A percentile compares a stretch with the other conserved stretches of the same genome.
Evolutionary conservation across 768 basidiomycete species (phyloP).

Genomic region (Russula abietina): DNA sequence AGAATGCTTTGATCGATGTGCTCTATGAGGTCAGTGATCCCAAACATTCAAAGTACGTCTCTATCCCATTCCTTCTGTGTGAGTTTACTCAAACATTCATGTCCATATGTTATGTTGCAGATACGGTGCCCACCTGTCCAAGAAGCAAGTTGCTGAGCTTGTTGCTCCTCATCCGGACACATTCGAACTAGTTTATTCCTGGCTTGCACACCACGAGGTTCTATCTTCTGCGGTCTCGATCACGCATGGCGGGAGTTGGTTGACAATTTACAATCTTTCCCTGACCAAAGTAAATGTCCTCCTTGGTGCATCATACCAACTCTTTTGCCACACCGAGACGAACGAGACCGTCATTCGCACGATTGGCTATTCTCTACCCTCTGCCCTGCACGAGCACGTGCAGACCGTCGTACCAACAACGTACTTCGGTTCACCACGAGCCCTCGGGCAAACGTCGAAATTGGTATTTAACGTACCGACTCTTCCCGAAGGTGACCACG

Average conservation of each 20-base stretch:
- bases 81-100: not conserved
- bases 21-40: too few relatives aligned
- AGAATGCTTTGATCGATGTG: too few relatives aligned
- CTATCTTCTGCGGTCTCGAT: conserved; percentile 34
- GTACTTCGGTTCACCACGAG: too few relatives aligned
- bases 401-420: too few relatives aligned
- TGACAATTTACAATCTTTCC: conserved; percentile 43
- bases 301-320: too few relatives aligned
- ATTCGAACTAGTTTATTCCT: conserved; percentile 44
- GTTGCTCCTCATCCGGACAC: conserved; percentile 50
- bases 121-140: conserved; percentile 55
- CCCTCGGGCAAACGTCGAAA: too few relatives aligned
- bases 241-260: conserved; percentile 49
- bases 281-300: conserved; percentile 55
- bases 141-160: conserved; percentile 51
- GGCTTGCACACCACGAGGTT: conserved; percentile 50
- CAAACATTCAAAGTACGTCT: conserved; percentile 8
- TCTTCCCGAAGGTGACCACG: conserved; percentile 35
- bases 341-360: too few relatives aligned
- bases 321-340: too few relatives aligned
- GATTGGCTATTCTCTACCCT: too few relatives aligned
- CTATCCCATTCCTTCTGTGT: too few relatives aligned
- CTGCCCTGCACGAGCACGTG: too few relatives aligned
- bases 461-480: conserved; percentile 36
- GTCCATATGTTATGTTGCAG: conserved; percentile 26